These are phyloP conservation scores for Cryptococcus sp. DNA, from an alignment of 1,284 basidiomycete species.

Conservation along the genomic window DNA sequence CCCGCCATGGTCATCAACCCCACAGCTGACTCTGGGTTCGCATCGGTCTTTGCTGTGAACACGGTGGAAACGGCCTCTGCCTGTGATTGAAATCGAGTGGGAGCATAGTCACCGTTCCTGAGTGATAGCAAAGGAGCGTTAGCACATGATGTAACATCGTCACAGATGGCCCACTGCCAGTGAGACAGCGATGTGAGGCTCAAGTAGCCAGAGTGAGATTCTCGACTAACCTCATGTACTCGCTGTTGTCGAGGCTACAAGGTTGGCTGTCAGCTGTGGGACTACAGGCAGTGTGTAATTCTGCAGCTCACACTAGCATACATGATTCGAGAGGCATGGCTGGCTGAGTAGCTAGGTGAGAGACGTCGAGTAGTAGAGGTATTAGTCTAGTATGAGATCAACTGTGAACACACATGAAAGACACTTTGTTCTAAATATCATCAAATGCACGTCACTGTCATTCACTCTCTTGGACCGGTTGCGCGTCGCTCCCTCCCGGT, in stretches of 20 bases:
- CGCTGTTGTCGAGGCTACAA: conserved; percentile 81
- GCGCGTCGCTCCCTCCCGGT: too few species aligned
- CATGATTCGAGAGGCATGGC: conserved; percentile 89
- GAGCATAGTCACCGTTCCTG: conserved; percentile 87
- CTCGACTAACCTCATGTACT: conserved; percentile 74
- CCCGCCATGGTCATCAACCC: conserved; percentile 98
- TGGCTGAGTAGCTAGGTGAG: conserved; percentile 41
- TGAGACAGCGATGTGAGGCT: neutral
- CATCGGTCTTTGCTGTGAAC: conserved; percentile 90
- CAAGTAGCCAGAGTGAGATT: neutral
- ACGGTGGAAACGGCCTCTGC: conserved; percentile 86
- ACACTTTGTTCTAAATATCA: neutral
- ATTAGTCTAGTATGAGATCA: neutral
- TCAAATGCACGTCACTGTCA: conserved; percentile 3
- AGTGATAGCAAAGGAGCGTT: neutral
- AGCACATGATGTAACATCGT: too few species aligned
- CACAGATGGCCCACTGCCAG: neutral
- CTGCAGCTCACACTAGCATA: conserved; percentile 65
- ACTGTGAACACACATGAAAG: too few species aligned
- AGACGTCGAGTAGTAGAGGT: neutral
- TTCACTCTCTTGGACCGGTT: conserved; percentile 7
- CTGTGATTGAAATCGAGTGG: conserved; percentile 86
- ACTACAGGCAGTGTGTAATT: neutral
- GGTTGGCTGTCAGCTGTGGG: neutral
- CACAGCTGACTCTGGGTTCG: conserved; percentile 96